Conservation (phyloP, 495 filamentous ascomycete species). For the Sordaria brevicollis region DNA sequence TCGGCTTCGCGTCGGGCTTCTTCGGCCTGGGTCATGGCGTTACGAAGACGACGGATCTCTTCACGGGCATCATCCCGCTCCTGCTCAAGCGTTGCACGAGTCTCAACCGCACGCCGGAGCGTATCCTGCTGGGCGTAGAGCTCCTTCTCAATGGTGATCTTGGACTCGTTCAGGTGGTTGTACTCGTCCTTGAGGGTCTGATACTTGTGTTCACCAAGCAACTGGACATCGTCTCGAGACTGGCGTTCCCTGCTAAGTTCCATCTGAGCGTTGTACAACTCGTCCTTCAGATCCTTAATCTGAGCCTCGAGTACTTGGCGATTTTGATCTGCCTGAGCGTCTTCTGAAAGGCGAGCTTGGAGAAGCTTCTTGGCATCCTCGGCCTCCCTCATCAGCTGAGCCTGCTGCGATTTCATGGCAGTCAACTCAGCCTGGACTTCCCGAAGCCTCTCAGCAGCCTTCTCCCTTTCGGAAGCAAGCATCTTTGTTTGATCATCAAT, state of each 20-base stretch:
- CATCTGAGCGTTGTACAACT: conserved; percentile 74
- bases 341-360: conserved; percentile 80
- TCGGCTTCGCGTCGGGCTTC: conserved; percentile 78
- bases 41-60: conserved; percentile 72
- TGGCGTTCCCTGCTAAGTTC: conserved; percentile 88
- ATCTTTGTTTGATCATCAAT: conserved; percentile 66
- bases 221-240: conserved; percentile 89
- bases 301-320: conserved; percentile 81
- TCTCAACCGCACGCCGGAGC: conserved; percentile 77
- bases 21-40: conserved; percentile 74
- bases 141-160: conserved; percentile 96
- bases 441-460: conserved; percentile 63
- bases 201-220: conserved; percentile 84
- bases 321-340: conserved; percentile 75
- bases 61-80: conserved; percentile 82
- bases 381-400: conserved; percentile 76
- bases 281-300: conserved; percentile 72
- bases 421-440: conserved; percentile 83
- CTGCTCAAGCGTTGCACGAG: conserved; percentile 63
- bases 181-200: conserved; percentile 74
- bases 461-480: conserved; percentile 66
- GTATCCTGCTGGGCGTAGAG: conserved; percentile 97
- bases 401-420: conserved; percentile 72
- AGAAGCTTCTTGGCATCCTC: conserved; percentile 79
- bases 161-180: conserved; percentile 80